phyloP scores from a whole-genome alignment of 1,284 basidiomycete genomes.

The Apiotrichum veenhuisii region DNA sequence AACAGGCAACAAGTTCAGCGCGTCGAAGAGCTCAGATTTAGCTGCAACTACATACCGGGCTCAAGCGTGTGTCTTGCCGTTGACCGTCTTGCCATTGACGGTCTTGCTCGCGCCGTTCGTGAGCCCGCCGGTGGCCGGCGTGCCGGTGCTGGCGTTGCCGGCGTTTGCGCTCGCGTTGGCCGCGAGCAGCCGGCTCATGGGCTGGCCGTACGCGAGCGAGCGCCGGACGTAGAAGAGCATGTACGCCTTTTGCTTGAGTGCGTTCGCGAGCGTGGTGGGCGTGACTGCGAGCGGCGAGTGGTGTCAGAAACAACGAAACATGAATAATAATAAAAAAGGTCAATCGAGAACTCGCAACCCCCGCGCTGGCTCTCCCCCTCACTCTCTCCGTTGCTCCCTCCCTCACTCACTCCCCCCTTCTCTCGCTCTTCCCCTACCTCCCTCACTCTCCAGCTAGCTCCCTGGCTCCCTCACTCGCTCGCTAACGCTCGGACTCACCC shows the following conservation, averaged over 20 bases:
- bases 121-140: not conserved
- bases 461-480: too few species aligned
- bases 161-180: slow-evolving; percentile 3
- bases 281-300: slow-evolving; percentile 54
- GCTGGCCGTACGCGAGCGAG: slow-evolving; percentile 63
- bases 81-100: slow-evolving; percentile 6
- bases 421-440: too few species aligned
- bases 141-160: not conserved
- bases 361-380: too few species aligned
- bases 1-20: not conserved
- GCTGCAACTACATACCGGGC: not conserved
- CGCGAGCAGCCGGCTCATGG: slow-evolving; percentile 19
- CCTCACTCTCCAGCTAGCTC: too few species aligned
- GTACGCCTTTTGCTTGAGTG: slow-evolving; percentile 69
- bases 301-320: not conserved
- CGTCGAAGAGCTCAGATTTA: too few species aligned
- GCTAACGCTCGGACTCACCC: slow-evolving; percentile 56
- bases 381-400: too few species aligned
- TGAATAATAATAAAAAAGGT: too few species aligned
- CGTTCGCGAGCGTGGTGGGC: slow-evolving; percentile 62
- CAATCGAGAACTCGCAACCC: too few species aligned
- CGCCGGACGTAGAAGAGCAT: slow-evolving; percentile 92
- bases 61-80: slow-evolving; percentile 9
- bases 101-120: slow-evolving; percentile 11
- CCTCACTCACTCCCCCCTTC: too few species aligned